Percentiles rank a stretch among this genome's conserved stretches.
Evolutionary conservation across 768 basidiomycete genomes (phyloP).

Genomic region (Rhodotorula toruloides): DNA sequence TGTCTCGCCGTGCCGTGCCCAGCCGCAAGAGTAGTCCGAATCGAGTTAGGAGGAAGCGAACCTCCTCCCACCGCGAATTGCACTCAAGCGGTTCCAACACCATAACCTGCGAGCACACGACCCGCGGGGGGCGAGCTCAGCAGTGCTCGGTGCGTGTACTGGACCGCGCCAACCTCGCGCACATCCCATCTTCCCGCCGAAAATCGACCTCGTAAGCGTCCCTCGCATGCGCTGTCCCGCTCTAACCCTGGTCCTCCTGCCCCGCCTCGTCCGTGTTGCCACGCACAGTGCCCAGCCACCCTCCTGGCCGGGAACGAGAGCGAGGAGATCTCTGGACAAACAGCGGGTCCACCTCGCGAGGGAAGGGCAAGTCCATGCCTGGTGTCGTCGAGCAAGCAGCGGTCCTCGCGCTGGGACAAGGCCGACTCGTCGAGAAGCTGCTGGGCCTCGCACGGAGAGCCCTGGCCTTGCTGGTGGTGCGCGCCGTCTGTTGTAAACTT

Average conservation of each 20-base stretch:
- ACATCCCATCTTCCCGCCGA: constrained; percentile 7
- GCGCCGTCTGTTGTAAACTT: constrained; percentile 15
- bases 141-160: too few species aligned
- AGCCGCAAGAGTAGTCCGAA: constrained; percentile 29
- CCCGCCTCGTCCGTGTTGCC: too few species aligned
- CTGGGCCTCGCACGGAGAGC: too few species aligned
- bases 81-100: constrained; percentile 22
- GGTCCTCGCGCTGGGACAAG: constrained; percentile 13
- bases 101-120: too few species aligned
- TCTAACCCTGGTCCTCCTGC: background rate
- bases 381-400: constrained; percentile 2
- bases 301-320: background rate
- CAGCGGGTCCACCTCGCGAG: background rate
- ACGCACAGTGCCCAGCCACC: too few species aligned
- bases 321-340: constrained; percentile 4
- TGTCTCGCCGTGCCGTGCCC: background rate
- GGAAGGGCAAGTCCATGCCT: too few species aligned
- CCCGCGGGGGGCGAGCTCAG: too few species aligned
- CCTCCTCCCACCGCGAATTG: constrained; percentile 11
- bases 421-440: too few species aligned
- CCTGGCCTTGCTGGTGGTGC: too few species aligned
- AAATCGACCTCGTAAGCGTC: background rate
- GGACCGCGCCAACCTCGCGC: constrained; percentile 20
- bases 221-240: background rate
- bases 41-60: constrained; percentile 2